phyloP scores from a whole-genome alignment of 116 monocot species.

The Cymodocea nodosa region DNA sequence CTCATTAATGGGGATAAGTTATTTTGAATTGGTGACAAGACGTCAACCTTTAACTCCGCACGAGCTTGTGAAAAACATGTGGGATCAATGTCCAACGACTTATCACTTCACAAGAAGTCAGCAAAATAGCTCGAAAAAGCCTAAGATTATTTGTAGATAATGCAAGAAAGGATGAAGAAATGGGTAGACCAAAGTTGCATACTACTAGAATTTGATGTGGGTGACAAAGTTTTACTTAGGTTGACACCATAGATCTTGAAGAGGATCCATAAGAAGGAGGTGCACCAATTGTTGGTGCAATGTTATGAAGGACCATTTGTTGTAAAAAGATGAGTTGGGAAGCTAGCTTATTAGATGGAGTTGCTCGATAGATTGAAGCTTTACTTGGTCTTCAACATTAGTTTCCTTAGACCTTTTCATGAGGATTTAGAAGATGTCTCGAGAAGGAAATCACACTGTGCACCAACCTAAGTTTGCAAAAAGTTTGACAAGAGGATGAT shows the following conservation, averaged over 20 bases:
- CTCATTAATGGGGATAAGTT: not conserved
- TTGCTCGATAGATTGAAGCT: not conserved
- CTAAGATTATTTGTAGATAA: too few relatives aligned
- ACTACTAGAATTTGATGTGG: not conserved
- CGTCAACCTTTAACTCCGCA: not conserved
- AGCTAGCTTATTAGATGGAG: not conserved
- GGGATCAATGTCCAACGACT: not conserved
- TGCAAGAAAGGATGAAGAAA: not conserved
- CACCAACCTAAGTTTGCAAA: not conserved
- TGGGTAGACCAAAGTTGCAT: not conserved
- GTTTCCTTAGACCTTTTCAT: too few relatives aligned
- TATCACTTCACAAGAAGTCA: not conserved
- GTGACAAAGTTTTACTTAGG: not conserved
- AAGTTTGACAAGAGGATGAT: too few relatives aligned
- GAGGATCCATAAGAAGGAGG: too few relatives aligned
- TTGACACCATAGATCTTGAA: not conserved
- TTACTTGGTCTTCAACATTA: too few relatives aligned
- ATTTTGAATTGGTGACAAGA: not conserved
- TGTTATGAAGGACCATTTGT: not conserved
- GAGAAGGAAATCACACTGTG: too few relatives aligned
- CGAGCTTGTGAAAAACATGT: not conserved
- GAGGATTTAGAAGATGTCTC: too few relatives aligned
- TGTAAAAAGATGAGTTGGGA: not conserved
- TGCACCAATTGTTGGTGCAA: not conserved
- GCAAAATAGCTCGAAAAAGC: not conserved